Conservation (phyloP, 768 basidiomycete species). For the Mycena capillaripes region DNA sequence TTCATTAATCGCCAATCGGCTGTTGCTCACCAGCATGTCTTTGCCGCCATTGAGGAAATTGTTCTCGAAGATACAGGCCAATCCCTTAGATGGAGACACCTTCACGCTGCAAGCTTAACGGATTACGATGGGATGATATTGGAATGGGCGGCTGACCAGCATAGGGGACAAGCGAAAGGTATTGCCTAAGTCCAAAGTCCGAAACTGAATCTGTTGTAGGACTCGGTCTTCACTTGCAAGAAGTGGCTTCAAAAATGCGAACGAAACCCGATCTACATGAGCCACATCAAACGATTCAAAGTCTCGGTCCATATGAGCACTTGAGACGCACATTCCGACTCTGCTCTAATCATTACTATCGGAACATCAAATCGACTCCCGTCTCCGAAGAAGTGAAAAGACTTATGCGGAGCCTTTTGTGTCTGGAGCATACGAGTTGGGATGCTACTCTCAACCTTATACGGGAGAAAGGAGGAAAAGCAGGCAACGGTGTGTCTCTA, state of each 20-base stretch:
- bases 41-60: neutral
- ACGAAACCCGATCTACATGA: neutral
- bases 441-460: neutral
- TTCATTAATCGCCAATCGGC: neutral
- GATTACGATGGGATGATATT: conserved; percentile 2
- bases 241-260: neutral
- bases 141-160: conserved; percentile 9
- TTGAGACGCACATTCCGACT: neutral
- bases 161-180: conserved; percentile 26
- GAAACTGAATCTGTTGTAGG: neutral
- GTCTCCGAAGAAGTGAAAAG: neutral
- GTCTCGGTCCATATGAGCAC: neutral
- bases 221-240: neutral
- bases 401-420: neutral
- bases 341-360: neutral
- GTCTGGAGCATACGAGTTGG: neutral
- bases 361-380: neutral
- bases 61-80: conserved; percentile 12
- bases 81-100: neutral
- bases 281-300: neutral
- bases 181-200: too few species aligned
- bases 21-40: neutral
- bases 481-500: neutral
- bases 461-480: neutral
- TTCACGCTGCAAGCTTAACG: neutral